These are phyloP conservation scores for Acanthamoeba castellanii DNA, from an alignment of 208 protist genomes.

Conservation along the genomic window DNA sequence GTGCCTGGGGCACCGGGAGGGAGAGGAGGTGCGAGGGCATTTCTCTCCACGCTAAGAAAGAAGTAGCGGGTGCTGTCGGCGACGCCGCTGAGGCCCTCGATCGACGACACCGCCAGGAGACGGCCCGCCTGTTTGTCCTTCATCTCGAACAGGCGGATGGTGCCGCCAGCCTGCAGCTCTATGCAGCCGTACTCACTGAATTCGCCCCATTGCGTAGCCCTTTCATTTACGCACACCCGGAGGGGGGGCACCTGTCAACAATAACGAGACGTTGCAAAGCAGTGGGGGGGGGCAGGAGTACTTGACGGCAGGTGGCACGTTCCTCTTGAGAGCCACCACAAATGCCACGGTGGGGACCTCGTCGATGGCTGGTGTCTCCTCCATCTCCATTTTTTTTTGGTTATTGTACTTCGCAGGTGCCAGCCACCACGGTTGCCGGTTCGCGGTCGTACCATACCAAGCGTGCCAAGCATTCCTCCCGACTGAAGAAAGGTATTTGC, in stretches of 20 bases:
- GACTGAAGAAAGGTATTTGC: too few species aligned
- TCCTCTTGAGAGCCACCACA: not conserved
- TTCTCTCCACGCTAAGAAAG: not conserved
- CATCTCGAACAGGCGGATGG: conserved; percentile 36
- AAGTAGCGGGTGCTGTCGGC: conserved; percentile 42
- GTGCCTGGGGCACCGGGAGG: not conserved
- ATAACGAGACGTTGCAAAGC: not conserved
- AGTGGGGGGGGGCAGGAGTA: not conserved
- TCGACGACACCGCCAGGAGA: not conserved
- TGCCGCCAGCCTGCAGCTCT: conserved; percentile 24
- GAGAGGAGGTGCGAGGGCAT: not conserved
- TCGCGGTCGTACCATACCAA: too few species aligned
- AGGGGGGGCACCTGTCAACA: not conserved
- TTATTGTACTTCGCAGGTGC: not conserved
- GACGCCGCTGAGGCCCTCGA: conserved; percentile 31
- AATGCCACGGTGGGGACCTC: not conserved
- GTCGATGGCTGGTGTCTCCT: not conserved
- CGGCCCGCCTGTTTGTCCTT: conserved; percentile 20
- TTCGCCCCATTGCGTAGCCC: conserved; percentile 31
- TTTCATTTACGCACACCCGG: not conserved
- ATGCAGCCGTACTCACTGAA: conserved; percentile 44
- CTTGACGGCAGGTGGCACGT: not conserved
- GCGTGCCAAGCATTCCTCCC: too few species aligned
- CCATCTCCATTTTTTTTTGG: not conserved
- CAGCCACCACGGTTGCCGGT: too few species aligned